Base-by-base conservation (phyloP, 2,329 filamentous ascomycete species). In the Pseudogymnoascus sp. region DNA sequence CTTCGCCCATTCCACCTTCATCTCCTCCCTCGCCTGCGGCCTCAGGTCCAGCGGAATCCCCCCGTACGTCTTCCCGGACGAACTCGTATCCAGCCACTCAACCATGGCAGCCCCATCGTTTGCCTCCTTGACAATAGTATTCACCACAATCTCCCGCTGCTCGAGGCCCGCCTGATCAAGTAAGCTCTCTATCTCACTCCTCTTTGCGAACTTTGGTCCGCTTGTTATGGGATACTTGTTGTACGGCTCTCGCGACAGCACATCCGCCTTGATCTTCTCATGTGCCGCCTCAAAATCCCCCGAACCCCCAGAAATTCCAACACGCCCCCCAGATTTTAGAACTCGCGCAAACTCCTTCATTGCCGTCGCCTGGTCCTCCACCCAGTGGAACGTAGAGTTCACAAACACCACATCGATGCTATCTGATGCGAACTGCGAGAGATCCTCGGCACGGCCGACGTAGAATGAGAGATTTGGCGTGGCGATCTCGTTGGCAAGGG, bases 1-100 rank as follows among this genome's bases (percentile, higher is more conserved):
- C 50, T 72, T 71, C 7, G 72, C 67, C 72, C 72, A 74, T 36
- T 73, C 71, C 15, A 19, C 47, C 60, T 66, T 71, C 72, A 73
- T 73, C 60, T 72, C 71, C 64, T 71, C 67, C 44, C 69, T 68
- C 1, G 71, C 71, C 17, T 60, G 63, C 0, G 70, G 69, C 33
- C 70, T 66, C 60, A 74, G 35, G n/a, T 73, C 69, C 2, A 68
- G 50, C 10, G 72, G 72, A 40, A 73, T 70, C 4, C 69, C 69
- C 2, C 72, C 72, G 50, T 72, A 73, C 15, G 71, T 73, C 65
- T 72, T 72, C 26, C 72, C 72, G 3, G 72, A 74, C 21, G 71
- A 73, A 62, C 72, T 74, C 4, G 70, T 71, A 62, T 72, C 71
- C 50, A 74, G 21, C 72, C 72, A 74, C 3, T 72, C 68, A 36